Evolutionary conservation across 257 asterid species (phyloP).

Genomic region (Capsicum chinense): DNA sequence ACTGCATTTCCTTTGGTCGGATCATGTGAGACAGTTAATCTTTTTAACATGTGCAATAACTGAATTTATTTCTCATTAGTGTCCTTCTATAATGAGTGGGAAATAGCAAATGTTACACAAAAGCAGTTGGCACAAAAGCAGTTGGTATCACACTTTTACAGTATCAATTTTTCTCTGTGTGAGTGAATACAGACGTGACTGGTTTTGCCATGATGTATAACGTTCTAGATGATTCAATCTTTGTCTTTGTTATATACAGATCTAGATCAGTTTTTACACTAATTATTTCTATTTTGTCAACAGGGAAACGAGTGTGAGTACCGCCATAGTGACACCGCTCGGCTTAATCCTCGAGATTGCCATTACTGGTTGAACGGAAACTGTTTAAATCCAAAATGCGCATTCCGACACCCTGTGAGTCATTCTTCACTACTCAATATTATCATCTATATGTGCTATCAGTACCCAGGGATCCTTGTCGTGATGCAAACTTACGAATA

Average conservation of each 20-base stretch:
- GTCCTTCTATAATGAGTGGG: background rate
- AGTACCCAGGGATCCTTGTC: background rate
- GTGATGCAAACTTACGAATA: background rate
- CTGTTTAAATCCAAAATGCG: conserved; percentile 86
- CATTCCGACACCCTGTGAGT: conserved; percentile 90
- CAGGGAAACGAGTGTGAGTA: conserved; percentile 92
- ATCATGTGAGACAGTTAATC: background rate
- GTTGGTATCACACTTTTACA: background rate
- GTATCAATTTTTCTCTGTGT: background rate
- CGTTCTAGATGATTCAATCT: background rate
- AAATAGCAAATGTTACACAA: background rate
- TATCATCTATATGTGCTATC: background rate
- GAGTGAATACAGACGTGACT: background rate
- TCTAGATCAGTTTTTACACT: background rate
- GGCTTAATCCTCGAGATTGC: conserved; percentile 92
- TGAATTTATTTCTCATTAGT: background rate
- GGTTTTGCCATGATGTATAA: conserved; percentile 1
- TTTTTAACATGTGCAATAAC: background rate
- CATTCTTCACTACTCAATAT: background rate
- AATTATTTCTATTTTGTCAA: conserved; percentile 19
- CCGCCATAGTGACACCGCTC: conserved; percentile 85
- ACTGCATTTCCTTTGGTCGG: background rate
- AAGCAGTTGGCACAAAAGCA: conserved; percentile 5
- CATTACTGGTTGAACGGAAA: conserved; percentile 80
- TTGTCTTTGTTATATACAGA: background rate